Conservation (phyloP, 2,329 filamentous ascomycete species). For the Tolypocladium endophyticum region DNA sequence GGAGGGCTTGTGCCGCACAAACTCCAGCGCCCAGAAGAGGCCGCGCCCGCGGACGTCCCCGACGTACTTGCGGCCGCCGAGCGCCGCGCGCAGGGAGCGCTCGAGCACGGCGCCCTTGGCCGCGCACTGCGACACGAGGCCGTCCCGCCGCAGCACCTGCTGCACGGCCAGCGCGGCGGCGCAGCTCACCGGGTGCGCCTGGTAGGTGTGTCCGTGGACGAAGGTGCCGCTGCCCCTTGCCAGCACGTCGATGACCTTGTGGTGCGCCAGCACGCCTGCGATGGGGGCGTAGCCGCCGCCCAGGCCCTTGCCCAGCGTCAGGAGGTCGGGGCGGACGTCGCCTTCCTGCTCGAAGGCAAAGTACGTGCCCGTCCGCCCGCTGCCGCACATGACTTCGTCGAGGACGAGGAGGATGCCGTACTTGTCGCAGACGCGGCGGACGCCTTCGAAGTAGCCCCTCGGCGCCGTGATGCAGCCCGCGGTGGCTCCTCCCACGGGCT, state of each 20-base stretch:
- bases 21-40: conserved; percentile 37
- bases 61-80: conserved; percentile 37
- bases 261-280: conserved; percentile 46
- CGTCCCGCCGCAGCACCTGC: conserved; percentile 43
- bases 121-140: conserved; percentile 47
- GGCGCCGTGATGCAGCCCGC: conserved; percentile 59
- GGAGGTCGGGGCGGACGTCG: conserved; percentile 47
- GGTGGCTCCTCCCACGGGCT: conserved; percentile 59
- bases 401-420: conserved; percentile 67
- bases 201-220: conserved; percentile 50
- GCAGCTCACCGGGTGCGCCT: conserved; percentile 49
- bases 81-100: conserved; percentile 26
- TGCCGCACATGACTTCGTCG: conserved; percentile 68
- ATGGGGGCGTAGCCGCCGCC: conserved; percentile 53
- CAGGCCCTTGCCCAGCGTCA: conserved; percentile 56
- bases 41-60: conserved; percentile 52
- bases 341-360: conserved; percentile 53
- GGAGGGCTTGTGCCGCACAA: conserved; percentile 22
- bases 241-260: conserved; percentile 35
- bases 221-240: conserved; percentile 24
- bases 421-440: conserved; percentile 57
- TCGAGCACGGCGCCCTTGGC: conserved; percentile 40
- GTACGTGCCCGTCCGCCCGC: conserved; percentile 46
- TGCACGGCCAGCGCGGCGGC: conserved; percentile 54
- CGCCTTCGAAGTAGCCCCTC: conserved; percentile 57